phyloP scores from a whole-genome alignment of 306 rosid species.

The Bauhinia variegata region DNA sequence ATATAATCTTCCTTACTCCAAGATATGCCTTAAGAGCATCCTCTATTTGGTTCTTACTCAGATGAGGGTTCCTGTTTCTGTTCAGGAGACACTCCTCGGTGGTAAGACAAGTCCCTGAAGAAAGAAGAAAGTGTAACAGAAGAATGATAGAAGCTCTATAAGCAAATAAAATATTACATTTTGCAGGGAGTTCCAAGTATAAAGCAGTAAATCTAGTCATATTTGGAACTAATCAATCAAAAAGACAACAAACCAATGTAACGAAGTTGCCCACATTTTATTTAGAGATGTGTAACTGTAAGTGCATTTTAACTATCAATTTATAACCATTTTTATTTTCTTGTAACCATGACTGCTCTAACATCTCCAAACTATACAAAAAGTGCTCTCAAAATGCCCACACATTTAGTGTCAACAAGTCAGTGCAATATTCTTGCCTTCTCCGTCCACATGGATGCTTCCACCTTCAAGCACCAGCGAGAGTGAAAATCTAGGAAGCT shows the following conservation, averaged over 20 bases:
- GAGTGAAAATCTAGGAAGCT: constrained; percentile 71
- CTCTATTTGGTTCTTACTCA: constrained; percentile 78
- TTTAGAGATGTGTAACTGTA: constrained; percentile 12
- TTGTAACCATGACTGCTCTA: background rate
- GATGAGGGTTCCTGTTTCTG: no score
- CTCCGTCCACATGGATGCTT: constrained; percentile 95
- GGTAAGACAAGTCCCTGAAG: constrained; percentile 90
- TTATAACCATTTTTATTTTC: constrained; percentile 7
- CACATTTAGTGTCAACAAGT: no score
- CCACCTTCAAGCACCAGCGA: constrained; percentile 91
- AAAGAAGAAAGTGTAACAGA: constrained; percentile 23
- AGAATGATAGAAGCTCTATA: constrained; percentile 7
- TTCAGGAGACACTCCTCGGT: constrained; percentile 96
- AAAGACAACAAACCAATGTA: constrained; percentile 7
- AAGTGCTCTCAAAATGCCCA: background rate
- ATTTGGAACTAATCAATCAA: constrained; percentile 11
- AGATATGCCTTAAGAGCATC: constrained; percentile 80
- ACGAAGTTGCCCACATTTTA: background rate
- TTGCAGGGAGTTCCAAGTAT: constrained; percentile 3
- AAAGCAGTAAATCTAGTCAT: constrained; percentile 7
- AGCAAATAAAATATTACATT: constrained; percentile 19
- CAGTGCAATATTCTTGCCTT: constrained; percentile 21
- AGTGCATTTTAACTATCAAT: no score
- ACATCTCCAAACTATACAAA: constrained; percentile 1
- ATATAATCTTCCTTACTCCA: constrained; percentile 77